These are phyloP conservation scores for Acer negundo DNA, from an alignment of 345 rosid species.

Conservation along the genomic window DNA sequence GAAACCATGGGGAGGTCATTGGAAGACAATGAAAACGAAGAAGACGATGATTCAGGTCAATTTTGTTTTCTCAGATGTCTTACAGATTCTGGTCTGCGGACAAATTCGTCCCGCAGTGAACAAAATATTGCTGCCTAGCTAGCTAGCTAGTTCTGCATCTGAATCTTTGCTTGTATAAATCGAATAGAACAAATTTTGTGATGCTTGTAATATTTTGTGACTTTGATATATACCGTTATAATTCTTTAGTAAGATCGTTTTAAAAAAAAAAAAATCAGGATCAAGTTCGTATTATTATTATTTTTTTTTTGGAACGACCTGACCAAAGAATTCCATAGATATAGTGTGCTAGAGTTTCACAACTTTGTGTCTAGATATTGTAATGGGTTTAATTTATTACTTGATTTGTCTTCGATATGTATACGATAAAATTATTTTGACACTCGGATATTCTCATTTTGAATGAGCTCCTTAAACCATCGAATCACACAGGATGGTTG, in stretches of 20 bases:
- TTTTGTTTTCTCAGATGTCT: background rate
- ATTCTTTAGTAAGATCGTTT: too few species aligned
- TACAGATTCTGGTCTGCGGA: background rate
- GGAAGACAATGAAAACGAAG: slow-evolving; percentile 62
- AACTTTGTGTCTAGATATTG: background rate
- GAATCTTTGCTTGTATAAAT: too few species aligned
- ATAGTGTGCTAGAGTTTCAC: background rate
- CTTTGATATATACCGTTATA: too few species aligned
- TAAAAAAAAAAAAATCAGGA: too few species aligned
- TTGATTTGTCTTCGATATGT: too few species aligned
- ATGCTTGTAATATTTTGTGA: background rate
- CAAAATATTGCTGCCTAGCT: background rate
- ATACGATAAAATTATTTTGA: too few species aligned
- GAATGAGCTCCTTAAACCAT: too few species aligned
- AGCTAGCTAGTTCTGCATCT: background rate
- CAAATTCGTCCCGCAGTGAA: background rate
- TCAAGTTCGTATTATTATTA: too few species aligned
- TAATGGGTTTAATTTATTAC: background rate
- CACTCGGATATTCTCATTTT: too few species aligned
- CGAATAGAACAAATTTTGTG: background rate
- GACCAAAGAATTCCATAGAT: too few species aligned
- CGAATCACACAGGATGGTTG: too few species aligned
- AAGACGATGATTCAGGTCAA: background rate
- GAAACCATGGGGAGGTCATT: slow-evolving; percentile 78
- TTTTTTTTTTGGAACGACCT: too few species aligned